These are phyloP conservation scores for Neurospora sublineolata DNA, from an alignment of 495 filamentous ascomycete species.

Conservation along the genomic window DNA sequence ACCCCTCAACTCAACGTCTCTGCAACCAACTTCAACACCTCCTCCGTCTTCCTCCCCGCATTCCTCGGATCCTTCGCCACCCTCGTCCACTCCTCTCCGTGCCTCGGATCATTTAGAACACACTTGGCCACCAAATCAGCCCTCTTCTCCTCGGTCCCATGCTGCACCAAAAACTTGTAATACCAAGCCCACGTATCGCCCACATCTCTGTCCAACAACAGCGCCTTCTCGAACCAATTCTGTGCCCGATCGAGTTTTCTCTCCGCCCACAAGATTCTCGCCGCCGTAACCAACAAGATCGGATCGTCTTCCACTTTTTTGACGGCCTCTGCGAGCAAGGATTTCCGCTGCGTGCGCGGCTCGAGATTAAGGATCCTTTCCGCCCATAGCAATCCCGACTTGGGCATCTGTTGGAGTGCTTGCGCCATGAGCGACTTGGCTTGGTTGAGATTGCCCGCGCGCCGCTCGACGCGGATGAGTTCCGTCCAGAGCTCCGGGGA, in stretches of 20 bases:
- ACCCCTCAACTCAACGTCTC: slow-evolving; percentile 10
- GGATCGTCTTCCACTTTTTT: slow-evolving; percentile 93
- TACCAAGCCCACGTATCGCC: slow-evolving; percentile 99
- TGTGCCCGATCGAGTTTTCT: slow-evolving; percentile 79
- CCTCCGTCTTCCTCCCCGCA: slow-evolving; percentile 58
- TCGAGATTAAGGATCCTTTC: slow-evolving; percentile 94
- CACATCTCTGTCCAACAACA: slow-evolving; percentile 69
- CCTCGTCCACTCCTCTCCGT: slow-evolving; percentile 86
- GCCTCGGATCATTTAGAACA: slow-evolving; percentile 65
- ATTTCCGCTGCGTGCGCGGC: slow-evolving; percentile 78
- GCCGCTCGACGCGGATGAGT: slow-evolving; percentile 79
- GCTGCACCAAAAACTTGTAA: slow-evolving; percentile 79
- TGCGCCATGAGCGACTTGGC: slow-evolving; percentile 86
- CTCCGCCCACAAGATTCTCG: slow-evolving; percentile 46
- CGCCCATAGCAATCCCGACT: slow-evolving; percentile 79
- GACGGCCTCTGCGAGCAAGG: slow-evolving; percentile 82
- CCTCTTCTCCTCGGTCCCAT: slow-evolving; percentile 88
- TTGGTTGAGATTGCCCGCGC: slow-evolving; percentile 71
- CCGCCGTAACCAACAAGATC: slow-evolving; percentile 55
- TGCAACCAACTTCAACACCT: slow-evolving; percentile 69
- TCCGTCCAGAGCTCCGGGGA: slow-evolving; percentile 80
- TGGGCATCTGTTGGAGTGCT: slow-evolving; percentile 82
- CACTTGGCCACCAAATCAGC: slow-evolving; percentile 68
- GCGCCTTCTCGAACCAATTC: slow-evolving; percentile 94
- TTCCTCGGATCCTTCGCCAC: slow-evolving; percentile 79